These are phyloP conservation scores for Cladochytrium replicatum DNA, from an alignment of 192 early-diverging fungal genomes.

Conservation along the genomic window DNA sequence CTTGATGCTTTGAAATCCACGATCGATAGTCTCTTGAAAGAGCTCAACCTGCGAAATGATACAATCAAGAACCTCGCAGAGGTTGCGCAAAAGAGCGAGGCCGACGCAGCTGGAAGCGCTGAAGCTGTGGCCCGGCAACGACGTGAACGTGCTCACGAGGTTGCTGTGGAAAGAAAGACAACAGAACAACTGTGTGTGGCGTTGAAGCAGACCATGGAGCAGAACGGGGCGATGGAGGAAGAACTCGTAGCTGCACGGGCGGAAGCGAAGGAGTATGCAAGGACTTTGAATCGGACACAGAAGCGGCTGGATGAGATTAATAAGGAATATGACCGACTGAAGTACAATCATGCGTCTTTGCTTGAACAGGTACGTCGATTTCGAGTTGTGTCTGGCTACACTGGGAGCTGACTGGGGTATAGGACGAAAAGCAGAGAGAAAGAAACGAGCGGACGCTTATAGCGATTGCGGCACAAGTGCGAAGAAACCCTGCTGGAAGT, in stretches of 20 bases:
- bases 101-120: no score
- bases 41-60: no score
- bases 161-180: background rate
- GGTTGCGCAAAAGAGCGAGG: no score
- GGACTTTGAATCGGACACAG: background rate
- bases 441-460: slow-evolving; percentile 23
- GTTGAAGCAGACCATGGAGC: slow-evolving; percentile 1
- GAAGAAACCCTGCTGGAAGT: slow-evolving; percentile 16
- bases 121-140: no score
- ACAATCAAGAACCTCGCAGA: no score
- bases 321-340: slow-evolving; percentile 1
- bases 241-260: slow-evolving; percentile 3
- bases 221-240: slow-evolving; percentile 2
- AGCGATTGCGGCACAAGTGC: slow-evolving; percentile 15
- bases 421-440: slow-evolving; percentile 15
- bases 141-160: no score
- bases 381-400: background rate
- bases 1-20: no score
- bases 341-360: slow-evolving; percentile 4
- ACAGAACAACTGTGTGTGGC: slow-evolving; percentile 10
- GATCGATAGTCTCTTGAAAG: no score
- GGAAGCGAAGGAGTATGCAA: background rate
- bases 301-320: slow-evolving; percentile 1
- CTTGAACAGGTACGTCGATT: slow-evolving; percentile 8
- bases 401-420: background rate